Evolutionary conservation across 2,329 filamentous ascomycete genomes (phyloP).

Genomic region (Fusarium newnesense): DNA sequence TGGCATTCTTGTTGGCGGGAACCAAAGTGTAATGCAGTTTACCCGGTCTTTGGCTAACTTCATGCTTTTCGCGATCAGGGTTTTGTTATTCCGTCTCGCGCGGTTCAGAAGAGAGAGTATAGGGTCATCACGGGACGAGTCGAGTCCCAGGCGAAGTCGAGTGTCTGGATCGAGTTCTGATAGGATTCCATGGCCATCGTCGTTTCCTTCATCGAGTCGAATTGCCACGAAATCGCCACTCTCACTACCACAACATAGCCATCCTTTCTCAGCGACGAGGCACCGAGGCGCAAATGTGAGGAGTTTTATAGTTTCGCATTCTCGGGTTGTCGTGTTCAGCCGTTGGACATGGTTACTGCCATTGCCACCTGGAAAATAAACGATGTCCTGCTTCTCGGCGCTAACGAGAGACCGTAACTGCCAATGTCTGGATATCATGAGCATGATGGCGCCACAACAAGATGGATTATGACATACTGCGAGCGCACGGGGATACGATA

Average conservation of each 20-base stretch:
- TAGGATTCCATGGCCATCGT: constrained; percentile 41
- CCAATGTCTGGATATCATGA: constrained; percentile 71
- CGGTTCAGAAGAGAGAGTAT: constrained; percentile 52
- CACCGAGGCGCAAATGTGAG: constrained; percentile 83
- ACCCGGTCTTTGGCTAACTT: constrained; percentile 70
- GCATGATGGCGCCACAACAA: constrained; percentile 9
- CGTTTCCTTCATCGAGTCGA: constrained; percentile 61
- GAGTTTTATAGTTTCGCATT: constrained; percentile 77
- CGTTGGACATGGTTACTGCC: constrained; percentile 73
- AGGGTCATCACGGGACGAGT: constrained; percentile 48
- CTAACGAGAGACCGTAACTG: constrained; percentile 92
- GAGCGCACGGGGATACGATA: constrained; percentile 74
- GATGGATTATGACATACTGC: constrained; percentile 61
- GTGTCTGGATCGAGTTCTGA: constrained; percentile 50
- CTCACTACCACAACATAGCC: constrained; percentile 91
- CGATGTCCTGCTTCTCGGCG: constrained; percentile 76
- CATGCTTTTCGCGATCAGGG: constrained; percentile 60
- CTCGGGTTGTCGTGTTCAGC: constrained; percentile 74
- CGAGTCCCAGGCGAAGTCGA: constrained; percentile 46
- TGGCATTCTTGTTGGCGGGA: constrained; percentile 53
- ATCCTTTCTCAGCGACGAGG: constrained; percentile 85
- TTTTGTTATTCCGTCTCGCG: constrained; percentile 55
- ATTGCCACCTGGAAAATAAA: constrained; percentile 85
- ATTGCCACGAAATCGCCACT: constrained; percentile 88
- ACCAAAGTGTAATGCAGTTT: constrained; percentile 74